phyloP scores from a whole-genome alignment of 2,329 filamentous ascomycete species.

The Allantophomopsis lycopodina region DNA sequence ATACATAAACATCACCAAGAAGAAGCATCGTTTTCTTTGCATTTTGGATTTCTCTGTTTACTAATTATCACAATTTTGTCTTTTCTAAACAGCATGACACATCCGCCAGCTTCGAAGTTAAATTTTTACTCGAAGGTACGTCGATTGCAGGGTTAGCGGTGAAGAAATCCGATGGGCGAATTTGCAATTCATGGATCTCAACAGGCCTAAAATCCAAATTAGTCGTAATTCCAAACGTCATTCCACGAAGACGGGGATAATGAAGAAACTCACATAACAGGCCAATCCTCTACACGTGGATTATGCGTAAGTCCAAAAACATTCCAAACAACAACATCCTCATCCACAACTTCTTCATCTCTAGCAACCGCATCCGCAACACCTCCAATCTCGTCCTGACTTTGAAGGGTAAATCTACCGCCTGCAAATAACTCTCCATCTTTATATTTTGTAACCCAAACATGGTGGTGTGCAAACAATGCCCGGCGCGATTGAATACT shows the following conservation, averaged over 20 bases:
- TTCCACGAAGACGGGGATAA: too few species aligned
- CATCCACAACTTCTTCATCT: constrained; percentile 48
- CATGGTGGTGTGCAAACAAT: constrained; percentile 72
- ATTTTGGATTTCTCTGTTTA: too few species aligned
- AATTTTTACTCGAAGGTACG: constrained; percentile 50
- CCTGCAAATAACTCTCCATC: constrained; percentile 19
- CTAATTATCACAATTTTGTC: too few species aligned
- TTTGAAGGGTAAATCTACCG: constrained; percentile 19
- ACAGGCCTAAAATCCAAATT: constrained; percentile 42
- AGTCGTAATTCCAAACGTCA: constrained; percentile 61
- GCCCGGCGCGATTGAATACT: constrained; percentile 85
- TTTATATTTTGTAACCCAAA: constrained; percentile 81
- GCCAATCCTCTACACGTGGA: constrained; percentile 79
- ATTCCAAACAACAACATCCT: constrained; percentile 82
- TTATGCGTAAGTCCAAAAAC: constrained; percentile 86
- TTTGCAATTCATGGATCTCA: constrained; percentile 33
- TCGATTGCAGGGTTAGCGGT: constrained; percentile 40
- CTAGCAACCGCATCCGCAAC: constrained; percentile 49
- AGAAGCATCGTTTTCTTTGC: too few species aligned
- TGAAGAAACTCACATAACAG: constrained; percentile 51
- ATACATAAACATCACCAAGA: too few species aligned
- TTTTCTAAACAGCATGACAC: too few species aligned
- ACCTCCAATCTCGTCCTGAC: constrained; percentile 9
- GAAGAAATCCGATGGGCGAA: constrained; percentile 41
- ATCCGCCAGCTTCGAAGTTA: too few species aligned